Evolutionary conservation across 768 basidiomycete genomes (phyloP), one percentile per base, ranked within the genome.

Genomic region (Boletellus emodensis): DNA sequence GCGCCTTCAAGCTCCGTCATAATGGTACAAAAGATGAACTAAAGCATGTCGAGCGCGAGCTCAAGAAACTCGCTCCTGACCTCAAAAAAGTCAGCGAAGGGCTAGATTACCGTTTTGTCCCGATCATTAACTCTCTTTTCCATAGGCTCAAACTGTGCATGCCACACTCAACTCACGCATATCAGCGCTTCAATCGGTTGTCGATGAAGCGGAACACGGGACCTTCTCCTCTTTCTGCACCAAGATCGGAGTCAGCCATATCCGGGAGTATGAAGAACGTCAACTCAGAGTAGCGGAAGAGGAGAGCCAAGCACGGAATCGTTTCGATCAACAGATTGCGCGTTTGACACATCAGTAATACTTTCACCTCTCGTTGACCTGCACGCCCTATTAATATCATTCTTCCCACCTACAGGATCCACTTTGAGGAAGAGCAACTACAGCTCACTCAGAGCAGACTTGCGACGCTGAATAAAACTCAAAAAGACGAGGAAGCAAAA

Each of bases 181-280:
- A 40, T 72, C 75, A 10, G 67, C 71, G 17, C 71, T 94, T 18
- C 70, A 77, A 17, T 65, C 70, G 4, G 75, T 76, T 4, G 75
- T 97, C 59, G 78, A 93, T 56, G 74, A 72, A 7, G 92, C 89
- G 0, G 96, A 97, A 63, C 90, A 92, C 61, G 72, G 72, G 3
- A 71, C 94, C 12, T 98, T 94, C 62, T 72, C 68, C 1, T 66
- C 71, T 3, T 97, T 99, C 71, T 97, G 94, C 63, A 65, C 69
- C 34, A 79, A 82, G 57, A 93, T 97, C 56, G 79, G 82, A 10
- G 85, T 96, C 7, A 65, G 71, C 14, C 84, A 84, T 68, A 92
- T 99, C 55, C 82, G 94, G 24, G 91, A 94, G 58, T 99, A 94
- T 64, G 95, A 98, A 68, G 88, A 92, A 63, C 82, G 87, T 18